Base-by-base conservation (phyloP, 2,329 filamentous ascomycete genomes). In the Curvularia hawaiiensis region DNA sequence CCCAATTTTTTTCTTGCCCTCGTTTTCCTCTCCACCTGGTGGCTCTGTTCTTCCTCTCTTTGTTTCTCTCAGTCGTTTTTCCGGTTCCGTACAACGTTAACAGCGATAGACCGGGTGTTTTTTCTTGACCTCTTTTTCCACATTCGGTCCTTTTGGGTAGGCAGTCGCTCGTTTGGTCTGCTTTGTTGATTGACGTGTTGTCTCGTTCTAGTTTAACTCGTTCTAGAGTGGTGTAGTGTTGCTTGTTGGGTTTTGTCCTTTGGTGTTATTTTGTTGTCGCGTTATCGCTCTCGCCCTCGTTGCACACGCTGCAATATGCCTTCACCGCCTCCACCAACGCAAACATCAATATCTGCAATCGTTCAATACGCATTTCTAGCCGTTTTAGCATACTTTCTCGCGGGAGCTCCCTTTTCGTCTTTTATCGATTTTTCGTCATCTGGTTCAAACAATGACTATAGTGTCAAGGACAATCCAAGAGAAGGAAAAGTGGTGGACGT, bases 321-420 rank as follows among this genome's bases (percentile, higher is more conserved):
- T 50, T 52, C 58, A 40, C 18, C 30, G n/a, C 22, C 56, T 16
- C 51, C 47, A 16, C 44, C 48, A 28, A 56, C 30, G 38, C 33
- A 39, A 40, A 35, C 63, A 20, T 67, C 67, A 14, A 9, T 72
- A 26, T 56, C 52, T n/a, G 53, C 68, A n/a, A 22, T 73, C 43
- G 14, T 74, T 9, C 73, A 77, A 41, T 77, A 75, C 50, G 60
- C 58, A 1, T 57, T 77, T 24, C 51, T 77, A 11, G 67, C 56
- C 8, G 54, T 69, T 16, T 26, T 74, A 9, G 70, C 59, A 12
- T 77, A 77, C 49, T 55, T 77, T 8, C 60, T 77, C n/a, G 74
- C 70, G 1, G 75, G 75, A 28, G 75, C 75, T 49, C 75, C 75
- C 18, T 51, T 75, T 11, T 63, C 63, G 2, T 59, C 35, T n/a